A percentile compares a stretch with the other conserved stretches of the same genome.
Evolutionary conservation across 768 basidiomycete species (phyloP).

Genomic region (Mycena galopus): DNA sequence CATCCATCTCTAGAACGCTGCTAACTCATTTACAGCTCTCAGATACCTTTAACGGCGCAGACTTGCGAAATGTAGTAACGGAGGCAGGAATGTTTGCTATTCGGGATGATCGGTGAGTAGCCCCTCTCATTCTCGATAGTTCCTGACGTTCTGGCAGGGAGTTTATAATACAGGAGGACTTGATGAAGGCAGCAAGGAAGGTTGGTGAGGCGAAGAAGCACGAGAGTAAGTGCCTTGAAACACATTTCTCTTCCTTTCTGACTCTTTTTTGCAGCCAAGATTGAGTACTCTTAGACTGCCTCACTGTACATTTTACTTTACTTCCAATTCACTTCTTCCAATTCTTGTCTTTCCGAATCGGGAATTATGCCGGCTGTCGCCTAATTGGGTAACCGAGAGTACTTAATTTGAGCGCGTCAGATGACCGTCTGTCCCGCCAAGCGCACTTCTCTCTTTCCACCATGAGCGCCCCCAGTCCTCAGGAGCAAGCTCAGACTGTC

Average conservation of each 20-base stretch:
- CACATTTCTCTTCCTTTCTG: conserved; percentile 14
- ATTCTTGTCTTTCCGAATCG: background rate
- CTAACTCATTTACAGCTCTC: conserved; percentile 66
- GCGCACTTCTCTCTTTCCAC: background rate
- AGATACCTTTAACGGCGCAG: conserved; percentile 96
- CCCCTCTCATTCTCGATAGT: background rate
- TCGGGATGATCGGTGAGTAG: conserved; percentile 86
- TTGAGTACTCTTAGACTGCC: conserved; percentile 61
- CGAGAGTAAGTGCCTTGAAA: conserved; percentile 73
- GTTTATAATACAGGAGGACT: conserved; percentile 93
- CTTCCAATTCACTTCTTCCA: background rate
- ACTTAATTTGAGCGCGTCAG: conserved; percentile 14
- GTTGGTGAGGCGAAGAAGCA: conserved; percentile 98
- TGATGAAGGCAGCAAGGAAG: conserved; percentile 96
- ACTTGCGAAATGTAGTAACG: conserved; percentile 94
- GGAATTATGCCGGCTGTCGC: background rate
- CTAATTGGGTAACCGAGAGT: background rate
- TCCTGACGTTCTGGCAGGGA: conserved; percentile 62
- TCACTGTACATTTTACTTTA: conserved; percentile 2
- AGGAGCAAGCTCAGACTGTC: background rate
- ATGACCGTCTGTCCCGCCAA: conserved; percentile 9
- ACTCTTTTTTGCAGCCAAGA: conserved; percentile 56
- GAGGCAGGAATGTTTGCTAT: conserved; percentile 99
- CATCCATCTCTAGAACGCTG: conserved; percentile 3
- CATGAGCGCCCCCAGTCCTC: conserved; percentile 13